phyloP scores from a whole-genome alignment of 2,329 filamentous ascomycete species.

The Trichophaea hybrida region DNA sequence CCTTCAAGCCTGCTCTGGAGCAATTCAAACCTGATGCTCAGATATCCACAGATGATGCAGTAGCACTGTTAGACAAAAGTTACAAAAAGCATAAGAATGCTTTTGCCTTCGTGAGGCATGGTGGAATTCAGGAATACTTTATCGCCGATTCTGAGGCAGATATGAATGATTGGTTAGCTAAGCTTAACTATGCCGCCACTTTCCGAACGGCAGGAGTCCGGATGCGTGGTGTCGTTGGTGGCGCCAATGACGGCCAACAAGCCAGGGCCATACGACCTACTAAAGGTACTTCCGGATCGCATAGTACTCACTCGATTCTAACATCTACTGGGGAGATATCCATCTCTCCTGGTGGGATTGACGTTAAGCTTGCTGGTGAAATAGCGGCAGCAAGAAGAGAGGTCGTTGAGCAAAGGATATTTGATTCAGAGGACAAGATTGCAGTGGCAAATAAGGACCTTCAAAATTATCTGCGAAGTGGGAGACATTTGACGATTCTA shows the following conservation, averaged over 20 bases:
- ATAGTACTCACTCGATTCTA: conserved; percentile 40
- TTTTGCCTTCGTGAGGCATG: conserved; percentile 77
- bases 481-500: conserved; percentile 73
- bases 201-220: conserved; percentile 84
- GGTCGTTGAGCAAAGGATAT: conserved; percentile 70
- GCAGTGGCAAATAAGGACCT: conserved; percentile 58
- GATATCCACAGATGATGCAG: conserved; percentile 85
- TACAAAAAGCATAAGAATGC: conserved; percentile 96
- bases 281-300: conserved; percentile 35
- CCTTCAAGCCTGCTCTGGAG: conserved; percentile 78
- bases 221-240: conserved; percentile 74
- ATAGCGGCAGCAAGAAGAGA: conserved; percentile 69
- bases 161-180: conserved; percentile 91
- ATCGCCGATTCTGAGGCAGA: conserved; percentile 81
- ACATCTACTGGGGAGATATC: conserved; percentile 60
- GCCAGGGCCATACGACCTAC: conserved; percentile 57
- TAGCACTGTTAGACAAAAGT: conserved; percentile 68
- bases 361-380: conserved; percentile 71
- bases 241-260: conserved; percentile 69
- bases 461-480: conserved; percentile 72
- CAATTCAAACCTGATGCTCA: conserved; percentile 89
- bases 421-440: conserved; percentile 67
- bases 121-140: conserved; percentile 76
- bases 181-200: conserved; percentile 89
- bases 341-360: conserved; percentile 57